Conservation (phyloP, 2,329 filamentous ascomycete genomes). For the Calonectria fujianensis region DNA sequence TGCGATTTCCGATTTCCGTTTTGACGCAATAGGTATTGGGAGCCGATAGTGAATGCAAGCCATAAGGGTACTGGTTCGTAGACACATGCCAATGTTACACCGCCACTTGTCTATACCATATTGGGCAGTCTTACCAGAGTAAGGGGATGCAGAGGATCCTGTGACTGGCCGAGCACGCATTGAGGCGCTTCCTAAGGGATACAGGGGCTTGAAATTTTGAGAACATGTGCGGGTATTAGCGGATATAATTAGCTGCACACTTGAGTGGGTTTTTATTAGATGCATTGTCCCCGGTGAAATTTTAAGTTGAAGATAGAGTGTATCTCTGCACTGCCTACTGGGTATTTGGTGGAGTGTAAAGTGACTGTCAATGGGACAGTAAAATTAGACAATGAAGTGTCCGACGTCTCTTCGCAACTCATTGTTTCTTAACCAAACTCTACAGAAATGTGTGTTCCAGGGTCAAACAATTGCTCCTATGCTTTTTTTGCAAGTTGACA, state of each 20-base stretch:
- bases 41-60: neutral
- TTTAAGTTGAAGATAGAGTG: neutral
- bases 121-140: neutral
- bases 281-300: neutral
- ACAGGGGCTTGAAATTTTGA: neutral
- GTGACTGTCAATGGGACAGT: neutral
- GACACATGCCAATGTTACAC: neutral
- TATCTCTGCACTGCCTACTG: neutral
- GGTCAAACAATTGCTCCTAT: neutral
- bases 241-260: neutral
- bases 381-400: neutral
- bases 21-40: slow-evolving; percentile 21
- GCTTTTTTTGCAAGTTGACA: neutral
- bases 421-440: neutral
- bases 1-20: slow-evolving; percentile 7
- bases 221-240: neutral
- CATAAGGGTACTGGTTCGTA: neutral
- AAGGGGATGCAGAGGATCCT: neutral
- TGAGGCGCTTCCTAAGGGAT: neutral
- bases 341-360: neutral
- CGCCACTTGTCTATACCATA: neutral
- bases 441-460: neutral
- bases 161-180: neutral
- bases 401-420: neutral
- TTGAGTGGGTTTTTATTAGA: neutral